Base-by-base conservation (phyloP, 2,329 filamentous ascomycete genomes). In the Spiromastix sp. region DNA sequence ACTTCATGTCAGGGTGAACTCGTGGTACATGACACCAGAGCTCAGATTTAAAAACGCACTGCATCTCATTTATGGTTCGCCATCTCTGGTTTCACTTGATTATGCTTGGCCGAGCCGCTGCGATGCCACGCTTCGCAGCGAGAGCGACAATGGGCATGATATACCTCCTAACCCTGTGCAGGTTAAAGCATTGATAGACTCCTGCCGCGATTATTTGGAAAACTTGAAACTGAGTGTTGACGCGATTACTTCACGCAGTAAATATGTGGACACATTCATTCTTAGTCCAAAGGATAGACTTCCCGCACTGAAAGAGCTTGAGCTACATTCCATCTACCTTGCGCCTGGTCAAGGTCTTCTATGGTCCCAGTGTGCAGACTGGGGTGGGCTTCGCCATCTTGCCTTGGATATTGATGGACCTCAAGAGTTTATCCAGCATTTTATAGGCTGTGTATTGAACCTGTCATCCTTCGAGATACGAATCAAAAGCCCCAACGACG, bases 391-490 rank as follows among this genome's bases (percentile, higher is more conserved):
- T 32, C 5, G 5, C 7, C 6, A 21, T n/a, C 30, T 32, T 12
- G 30, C 21, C 15, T 11, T 32, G 30, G 30, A 17, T 32, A 32
- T 32, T 12, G 30, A 32, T 32, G 21, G 30, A 12, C 30, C 30
- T 10, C 30, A n/a, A 21, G 30, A 32, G 30, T 22, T 32, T 11
- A 32, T 32, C 16, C 10, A 32, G 12, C 16, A 20, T 20, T 32
- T 32, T 21, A 32, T 19, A 13, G 30, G 30, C n/a, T 19, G 18
- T 8, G 30, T 32, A 11, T 19, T 12, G 15, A 32, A 32, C 21
- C 30, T 32, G 16, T 32, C 30, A 15, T 32, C 30, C 13, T 32
- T 32, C 21, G 30, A 32, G 21, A 32, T 32, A 32, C 18, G 18
- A 18, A n/a, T 32, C 18, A 17, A 20, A 20, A 32, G 18, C 30